These are phyloP conservation scores for Pseudopyricularia javanii DNA, from an alignment of 2,329 filamentous ascomycete species.

Conservation along the genomic window DNA sequence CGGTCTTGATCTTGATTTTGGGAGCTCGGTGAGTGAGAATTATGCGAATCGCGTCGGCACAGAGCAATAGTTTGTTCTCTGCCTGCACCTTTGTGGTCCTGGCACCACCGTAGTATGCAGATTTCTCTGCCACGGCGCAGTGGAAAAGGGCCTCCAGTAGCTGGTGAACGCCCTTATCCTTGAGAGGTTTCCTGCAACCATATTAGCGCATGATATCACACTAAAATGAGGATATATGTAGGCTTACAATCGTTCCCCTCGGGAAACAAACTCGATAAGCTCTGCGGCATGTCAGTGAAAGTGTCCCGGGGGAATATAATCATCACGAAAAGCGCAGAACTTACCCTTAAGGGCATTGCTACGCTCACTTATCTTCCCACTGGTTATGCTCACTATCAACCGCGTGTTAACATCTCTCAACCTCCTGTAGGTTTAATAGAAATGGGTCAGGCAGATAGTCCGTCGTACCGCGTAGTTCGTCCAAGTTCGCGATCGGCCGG, in stretches of 20 bases:
- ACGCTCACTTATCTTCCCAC: slow-evolving; percentile 8
- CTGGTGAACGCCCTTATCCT: slow-evolving; percentile 67
- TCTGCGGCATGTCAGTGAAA: neutral
- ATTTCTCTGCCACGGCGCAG: slow-evolving; percentile 55
- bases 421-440: neutral
- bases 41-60: slow-evolving; percentile 58
- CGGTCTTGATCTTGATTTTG: slow-evolving; percentile 62
- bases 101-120: slow-evolving; percentile 43
- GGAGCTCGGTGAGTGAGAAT: slow-evolving; percentile 57
- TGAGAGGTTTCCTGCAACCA: slow-evolving; percentile 27
- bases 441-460: neutral
- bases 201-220: neutral
- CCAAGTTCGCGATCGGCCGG: neutral
- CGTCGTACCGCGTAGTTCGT: neutral
- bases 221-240: neutral
- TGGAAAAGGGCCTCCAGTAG: slow-evolving; percentile 74
- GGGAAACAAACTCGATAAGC: slow-evolving; percentile 1
- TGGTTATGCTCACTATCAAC: slow-evolving; percentile 8
- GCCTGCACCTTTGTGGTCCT: slow-evolving; percentile 31
- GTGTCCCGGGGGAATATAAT: neutral
- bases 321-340: neutral
- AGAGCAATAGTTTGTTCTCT: slow-evolving; percentile 50
- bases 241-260: slow-evolving; percentile 1
- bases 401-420: neutral
- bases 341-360: slow-evolving; percentile 9